Evolutionary conservation across 2,329 filamentous ascomycete species (phyloP).

Genomic region (Atkinsonella hypoxylon): DNA sequence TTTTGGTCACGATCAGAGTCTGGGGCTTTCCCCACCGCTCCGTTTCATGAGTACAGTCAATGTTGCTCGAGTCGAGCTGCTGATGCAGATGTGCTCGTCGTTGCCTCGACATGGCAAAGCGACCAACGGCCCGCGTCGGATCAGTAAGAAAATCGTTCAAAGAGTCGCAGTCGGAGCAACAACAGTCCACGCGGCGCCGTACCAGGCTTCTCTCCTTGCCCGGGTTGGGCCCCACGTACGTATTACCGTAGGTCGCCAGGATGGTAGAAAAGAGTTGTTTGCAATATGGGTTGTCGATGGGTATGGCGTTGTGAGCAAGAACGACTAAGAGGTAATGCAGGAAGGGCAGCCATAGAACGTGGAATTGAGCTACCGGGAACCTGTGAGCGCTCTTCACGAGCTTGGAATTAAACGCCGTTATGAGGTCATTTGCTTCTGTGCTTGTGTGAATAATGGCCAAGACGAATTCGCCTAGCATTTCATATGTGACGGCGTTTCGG

Average conservation of each 20-base stretch:
- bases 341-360: slow-evolving; percentile 19
- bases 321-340: slow-evolving; percentile 11
- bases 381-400: slow-evolving; percentile 7
- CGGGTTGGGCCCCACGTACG: slow-evolving; percentile 13
- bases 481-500: not conserved
- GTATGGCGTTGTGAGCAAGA: slow-evolving; percentile 6
- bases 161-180: slow-evolving; percentile 13
- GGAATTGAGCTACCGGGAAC: slow-evolving; percentile 11
- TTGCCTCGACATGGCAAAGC: not conserved
- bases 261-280: slow-evolving; percentile 14
- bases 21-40: slow-evolving; percentile 4
- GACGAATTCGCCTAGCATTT: slow-evolving; percentile 8
- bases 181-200: slow-evolving; percentile 8
- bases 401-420: slow-evolving; percentile 10
- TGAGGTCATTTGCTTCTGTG: slow-evolving; percentile 9
- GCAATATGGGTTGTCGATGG: slow-evolving; percentile 10
- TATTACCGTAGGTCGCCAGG: slow-evolving; percentile 12
- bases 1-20: slow-evolving; percentile 17
- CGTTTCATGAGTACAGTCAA: slow-evolving; percentile 14
- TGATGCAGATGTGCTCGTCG: slow-evolving; percentile 13
- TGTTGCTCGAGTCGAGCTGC: slow-evolving; percentile 3
- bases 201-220: not conserved
- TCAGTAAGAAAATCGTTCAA: slow-evolving; percentile 18
- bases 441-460: slow-evolving; percentile 5
- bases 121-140: not conserved